phyloP scores from a whole-genome alignment of 441 rosid genomes.

The Mallotus repandus region DNA sequence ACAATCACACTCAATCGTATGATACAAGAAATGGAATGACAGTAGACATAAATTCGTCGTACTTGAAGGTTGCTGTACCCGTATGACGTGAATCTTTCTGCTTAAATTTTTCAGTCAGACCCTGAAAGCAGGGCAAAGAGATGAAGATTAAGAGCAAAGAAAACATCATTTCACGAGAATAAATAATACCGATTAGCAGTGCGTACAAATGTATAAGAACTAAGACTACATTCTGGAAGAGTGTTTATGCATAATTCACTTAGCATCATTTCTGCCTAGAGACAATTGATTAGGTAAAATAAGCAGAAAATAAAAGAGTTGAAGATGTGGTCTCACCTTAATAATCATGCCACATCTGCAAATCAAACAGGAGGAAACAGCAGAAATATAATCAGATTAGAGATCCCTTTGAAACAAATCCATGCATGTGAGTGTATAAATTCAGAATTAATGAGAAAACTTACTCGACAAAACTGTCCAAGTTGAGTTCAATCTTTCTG shows the following conservation, averaged over 20 bases:
- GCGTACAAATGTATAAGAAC: background rate
- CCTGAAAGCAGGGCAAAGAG: conserved; percentile 36
- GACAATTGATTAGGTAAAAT: background rate
- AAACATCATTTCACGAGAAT: background rate
- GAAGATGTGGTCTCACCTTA: conserved; percentile 43
- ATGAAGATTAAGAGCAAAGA: background rate
- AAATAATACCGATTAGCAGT: background rate
- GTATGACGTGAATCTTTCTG: conserved; percentile 50
- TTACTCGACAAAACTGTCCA: conserved; percentile 68
- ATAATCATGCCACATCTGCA: conserved; percentile 72
- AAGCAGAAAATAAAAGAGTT: background rate
- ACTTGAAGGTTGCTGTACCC: conserved; percentile 50
- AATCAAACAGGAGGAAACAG: conserved; percentile 15
- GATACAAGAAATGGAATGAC: conserved; percentile 58
- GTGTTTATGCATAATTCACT: background rate
- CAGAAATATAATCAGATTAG: background rate
- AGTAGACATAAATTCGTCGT: conserved; percentile 54
- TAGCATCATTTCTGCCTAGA: background rate
- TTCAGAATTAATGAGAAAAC: conserved; percentile 17
- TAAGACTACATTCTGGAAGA: background rate
- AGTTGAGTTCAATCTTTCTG: conserved; percentile 43
- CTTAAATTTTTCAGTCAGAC: conserved; percentile 64
- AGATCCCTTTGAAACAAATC: no score
- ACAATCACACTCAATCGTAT: conserved; percentile 39
- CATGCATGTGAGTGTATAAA: background rate